Base-by-base conservation (phyloP, 2,329 filamentous ascomycete species). In the Dactylellina leptospora region DNA sequence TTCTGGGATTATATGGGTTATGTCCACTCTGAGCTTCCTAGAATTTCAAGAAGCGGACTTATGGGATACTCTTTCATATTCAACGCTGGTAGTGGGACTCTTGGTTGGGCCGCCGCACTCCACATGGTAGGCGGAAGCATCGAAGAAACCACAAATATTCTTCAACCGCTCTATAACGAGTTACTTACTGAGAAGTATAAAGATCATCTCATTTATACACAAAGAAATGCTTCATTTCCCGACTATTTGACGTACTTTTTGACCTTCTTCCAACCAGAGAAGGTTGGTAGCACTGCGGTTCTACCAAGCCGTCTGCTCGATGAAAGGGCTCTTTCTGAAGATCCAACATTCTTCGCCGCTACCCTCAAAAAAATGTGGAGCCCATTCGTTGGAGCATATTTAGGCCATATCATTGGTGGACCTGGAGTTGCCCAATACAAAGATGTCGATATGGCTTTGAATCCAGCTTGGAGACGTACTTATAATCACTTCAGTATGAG, bases 41-140 rank as follows among this genome's bases (percentile, higher is more conserved):
- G 81, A 44, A 77, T 82, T 18, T 83, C 82, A 70, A 83, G 82
- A 73, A 82, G 81, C 47, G 76, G 82, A 0, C 78, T 79, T 22
- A 77, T 78, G 6, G 78, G 80, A 4, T 80, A 81, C 40, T 77
- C 80, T 47, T 81, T 77, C 30, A 77, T 83, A 13, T 13, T 79
- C 59, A 79, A 13, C 8, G 23, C 47, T 23, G 33, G 20, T 5
- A 54, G 51, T 11, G 44, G 28, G 3, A 47, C 48, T 25, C 1
- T 59, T 3, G 9, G 13, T 9, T 72, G 53, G 51, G 38, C 44
- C 9, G 58, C 58, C 20, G 20, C 20, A 16, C 27, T 72, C 2
- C 45, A 3, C n/a, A 63, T 50, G 20, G 66, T 72, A 16, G 42
- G 45, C 11, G 59, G 58, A 22, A 63, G 44, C 25, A 40, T n/a